Base-by-base conservation (phyloP, 2,329 filamentous ascomycete genomes). In the Xylariales sp. region DNA sequence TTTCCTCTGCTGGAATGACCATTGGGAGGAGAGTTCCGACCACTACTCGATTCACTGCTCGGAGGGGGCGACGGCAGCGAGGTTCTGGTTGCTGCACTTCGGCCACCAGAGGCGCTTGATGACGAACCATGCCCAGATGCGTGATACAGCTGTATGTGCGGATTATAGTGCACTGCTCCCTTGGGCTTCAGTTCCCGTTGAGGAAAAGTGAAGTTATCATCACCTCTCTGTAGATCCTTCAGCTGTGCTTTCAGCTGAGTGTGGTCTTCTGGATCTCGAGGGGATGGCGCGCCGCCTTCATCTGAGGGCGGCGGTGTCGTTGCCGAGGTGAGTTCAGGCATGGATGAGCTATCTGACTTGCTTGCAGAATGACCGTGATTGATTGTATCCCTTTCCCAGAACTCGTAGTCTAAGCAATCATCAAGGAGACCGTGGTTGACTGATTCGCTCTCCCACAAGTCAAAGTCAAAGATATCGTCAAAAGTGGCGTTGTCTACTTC, bases 311-410 rank as follows among this genome's bases (percentile, higher is more conserved):
- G 27, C n/a, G 35, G 35, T 15, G 35, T 38, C 14, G 54, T 46
- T 17, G 51, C 54, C 41, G 53, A 55, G 12, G 55, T 59, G 44
- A 59, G 54, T 25, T 52, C 54, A 45, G 55, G 55, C 39, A 55
- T 51, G 43, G 55, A 57, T 16, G 52, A 52, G 41, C 47, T 45
- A 41, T 55, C 55, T 34, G 52, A 56, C 42, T 52, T 51, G 52
- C 47, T 53, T 23, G n/a, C n/a, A n/a, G n/a, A n/a, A n/a, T n/a
- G n/a, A n/a, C n/a, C n/a, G n/a, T n/a, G n/a, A n/a, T n/a, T n/a
- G n/a, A n/a, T n/a, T n/a, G n/a, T n/a, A n/a, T n/a, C n/a, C n/a
- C n/a, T n/a, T n/a, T n/a, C n/a, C n/a, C n/a, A n/a, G n/a, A n/a
- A n/a, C n/a, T n/a, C n/a, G n/a, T n/a, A n/a, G n/a, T n/a, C n/a